These are phyloP conservation scores for Vanrija humicola DNA, from an alignment of 1,284 basidiomycete genomes.

Conservation along the genomic window DNA sequence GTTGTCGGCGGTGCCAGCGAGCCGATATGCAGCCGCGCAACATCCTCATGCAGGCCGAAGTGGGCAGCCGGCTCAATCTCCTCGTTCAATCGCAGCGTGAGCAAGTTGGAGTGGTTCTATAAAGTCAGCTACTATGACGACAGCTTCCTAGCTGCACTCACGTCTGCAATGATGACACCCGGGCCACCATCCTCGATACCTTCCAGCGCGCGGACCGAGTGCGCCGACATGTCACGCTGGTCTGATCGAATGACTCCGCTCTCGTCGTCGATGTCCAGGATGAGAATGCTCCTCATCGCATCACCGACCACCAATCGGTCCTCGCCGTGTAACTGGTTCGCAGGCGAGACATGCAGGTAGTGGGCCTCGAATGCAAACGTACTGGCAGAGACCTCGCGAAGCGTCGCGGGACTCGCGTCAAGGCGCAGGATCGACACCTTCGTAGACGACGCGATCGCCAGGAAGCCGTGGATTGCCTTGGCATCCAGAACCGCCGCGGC, in stretches of 20 bases:
- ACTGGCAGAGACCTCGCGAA: conserved; percentile 60
- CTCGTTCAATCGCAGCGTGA: conserved; percentile 54
- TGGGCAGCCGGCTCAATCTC: conserved; percentile 44
- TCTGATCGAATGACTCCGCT: conserved; percentile 56
- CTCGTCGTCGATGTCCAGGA: conserved; percentile 57
- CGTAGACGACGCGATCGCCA: conserved; percentile 66
- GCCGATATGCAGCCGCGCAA: conserved; percentile 44
- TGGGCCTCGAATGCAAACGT: conserved; percentile 74
- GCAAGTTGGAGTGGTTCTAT: conserved; percentile 62
- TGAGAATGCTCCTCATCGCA: conserved; percentile 72
- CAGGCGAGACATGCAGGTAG: conserved; percentile 42
- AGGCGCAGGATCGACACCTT: conserved; percentile 46
- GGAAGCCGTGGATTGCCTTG: conserved; percentile 42
- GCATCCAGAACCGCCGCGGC: conserved; percentile 41
- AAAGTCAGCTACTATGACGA: neutral
- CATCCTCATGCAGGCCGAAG: conserved; percentile 51
- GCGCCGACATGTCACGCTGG: conserved; percentile 71
- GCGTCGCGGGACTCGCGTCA: conserved; percentile 6
- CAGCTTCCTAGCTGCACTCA: conserved; percentile 46
- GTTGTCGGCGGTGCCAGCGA: conserved; percentile 32
- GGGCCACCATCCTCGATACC: conserved; percentile 38
- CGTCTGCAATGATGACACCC: conserved; percentile 71
- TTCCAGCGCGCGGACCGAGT: conserved; percentile 54
- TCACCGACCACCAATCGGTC: conserved; percentile 66
- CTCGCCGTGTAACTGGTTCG: conserved; percentile 46